Evolutionary conservation across 352 stramenopile genomes (phyloP), one percentile per base, ranked within the genome.

Genomic region (Phytophthora megakarya): DNA sequence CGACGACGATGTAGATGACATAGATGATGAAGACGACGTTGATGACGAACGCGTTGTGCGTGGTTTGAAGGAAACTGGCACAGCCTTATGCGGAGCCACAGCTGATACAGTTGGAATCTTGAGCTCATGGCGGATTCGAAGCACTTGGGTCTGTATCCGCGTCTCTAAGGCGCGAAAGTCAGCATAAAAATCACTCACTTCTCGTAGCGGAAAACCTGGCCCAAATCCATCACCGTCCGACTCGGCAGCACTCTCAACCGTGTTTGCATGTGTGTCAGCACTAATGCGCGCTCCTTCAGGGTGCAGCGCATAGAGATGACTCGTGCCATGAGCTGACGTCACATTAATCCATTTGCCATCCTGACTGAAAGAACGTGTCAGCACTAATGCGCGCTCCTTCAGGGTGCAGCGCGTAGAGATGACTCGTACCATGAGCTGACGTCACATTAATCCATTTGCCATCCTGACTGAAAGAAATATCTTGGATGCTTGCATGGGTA

Each of bases 271-370:
- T 7, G 81, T 90, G 32, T 94, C 83, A 39, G 80, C 72, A 45
- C 78, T 81, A n/a, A 95, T 80, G 1, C 78, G 70, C 2, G 63
- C 73, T 35, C 87, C 87, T 58, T 95, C 82, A 0, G 85, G 85
- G 44, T 92, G 81, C 15, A 94, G 76, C 18, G 83, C 83, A 44
- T 93, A 96, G 12, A 96, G 55, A 60, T 96, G 88, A 37, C 85
- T 95, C 5, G 88, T 96, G 39, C 88, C 88, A 35, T 93, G 86
- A 2, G 82, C 75, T 38, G 88, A 94, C 23, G 88, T 95, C 39
- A 93, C 84, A 58, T 79, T 92, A 51, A 95, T 76, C 88, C 88
- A 96, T 67, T 95, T 94, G 33, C 80, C 69, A 55, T 96, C 85
- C 26, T 89, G n/a, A n/a, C n/a, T n/a, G n/a, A n/a, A n/a, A n/a